Evolutionary conservation across 1,139 yeast genomes (phyloP).

Genomic region (Geotrichum restrictum): DNA sequence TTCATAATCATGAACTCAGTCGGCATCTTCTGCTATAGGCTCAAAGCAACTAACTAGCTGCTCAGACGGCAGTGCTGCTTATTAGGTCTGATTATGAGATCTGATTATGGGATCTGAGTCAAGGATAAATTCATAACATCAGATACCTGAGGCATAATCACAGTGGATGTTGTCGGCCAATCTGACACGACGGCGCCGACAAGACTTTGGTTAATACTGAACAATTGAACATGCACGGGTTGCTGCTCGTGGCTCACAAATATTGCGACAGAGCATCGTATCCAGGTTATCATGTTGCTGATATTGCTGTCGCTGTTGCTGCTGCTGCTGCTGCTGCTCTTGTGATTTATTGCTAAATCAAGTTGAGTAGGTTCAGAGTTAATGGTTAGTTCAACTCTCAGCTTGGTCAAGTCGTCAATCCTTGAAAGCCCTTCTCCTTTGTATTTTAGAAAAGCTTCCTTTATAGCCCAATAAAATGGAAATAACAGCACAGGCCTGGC

Average conservation of each 20-base stretch:
- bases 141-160: neutral
- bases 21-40: too few relatives aligned
- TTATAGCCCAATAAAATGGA: slow-evolving; percentile 14
- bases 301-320: too few relatives aligned
- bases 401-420: slow-evolving; percentile 3
- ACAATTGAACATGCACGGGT: neutral
- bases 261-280: neutral
- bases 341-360: too few relatives aligned
- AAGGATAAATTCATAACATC: neutral
- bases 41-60: too few relatives aligned
- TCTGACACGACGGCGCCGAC: neutral
- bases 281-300: neutral
- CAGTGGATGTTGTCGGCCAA: neutral
- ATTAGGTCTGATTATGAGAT: too few relatives aligned
- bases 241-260: neutral
- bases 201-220: neutral
- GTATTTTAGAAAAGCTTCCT: slow-evolving; percentile 15
- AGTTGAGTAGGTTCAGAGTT: neutral
- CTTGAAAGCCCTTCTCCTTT: slow-evolving; percentile 12
- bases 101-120: too few relatives aligned
- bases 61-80: too few relatives aligned
- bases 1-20: too few relatives aligned
- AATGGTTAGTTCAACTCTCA: slow-evolving; percentile 7
- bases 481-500: neutral
- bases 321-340: too few relatives aligned